These are phyloP conservation scores for Trametes villosa DNA, from an alignment of 768 basidiomycete species.

Conservation along the genomic window DNA sequence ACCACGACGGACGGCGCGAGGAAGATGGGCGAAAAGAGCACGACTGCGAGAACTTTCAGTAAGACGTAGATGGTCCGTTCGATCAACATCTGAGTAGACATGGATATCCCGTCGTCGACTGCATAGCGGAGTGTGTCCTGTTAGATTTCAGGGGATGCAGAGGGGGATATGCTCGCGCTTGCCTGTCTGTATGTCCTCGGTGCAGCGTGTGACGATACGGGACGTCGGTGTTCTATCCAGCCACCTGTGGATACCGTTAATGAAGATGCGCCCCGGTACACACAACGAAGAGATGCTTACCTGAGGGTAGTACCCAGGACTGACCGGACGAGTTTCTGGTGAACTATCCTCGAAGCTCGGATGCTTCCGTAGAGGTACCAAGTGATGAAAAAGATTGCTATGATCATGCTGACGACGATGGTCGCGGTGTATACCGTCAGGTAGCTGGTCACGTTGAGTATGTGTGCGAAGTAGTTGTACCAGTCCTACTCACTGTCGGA, in stretches of 20 bases:
- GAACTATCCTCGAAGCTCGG: slow-evolving; percentile 59
- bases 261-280: slow-evolving; percentile 46
- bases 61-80: slow-evolving; percentile 41
- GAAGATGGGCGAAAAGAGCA: slow-evolving; percentile 45
- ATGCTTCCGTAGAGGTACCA: slow-evolving; percentile 50
- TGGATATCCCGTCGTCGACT: slow-evolving; percentile 40
- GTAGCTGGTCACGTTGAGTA: slow-evolving; percentile 44
- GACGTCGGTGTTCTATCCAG: slow-evolving; percentile 52
- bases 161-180: neutral
- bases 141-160: no score
- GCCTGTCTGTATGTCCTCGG: slow-evolving; percentile 23
- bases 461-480: neutral
- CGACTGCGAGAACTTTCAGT: slow-evolving; percentile 42
- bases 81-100: slow-evolving; percentile 35
- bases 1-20: slow-evolving; percentile 42
- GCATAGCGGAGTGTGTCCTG: neutral
- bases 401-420: slow-evolving; percentile 30
- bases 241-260: slow-evolving; percentile 48
- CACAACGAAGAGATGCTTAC: slow-evolving; percentile 38
- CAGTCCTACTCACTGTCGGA: slow-evolving; percentile 22
- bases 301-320: slow-evolving; percentile 52
- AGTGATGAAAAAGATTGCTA: slow-evolving; percentile 20
- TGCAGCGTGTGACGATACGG: slow-evolving; percentile 45
- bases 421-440: slow-evolving; percentile 46
- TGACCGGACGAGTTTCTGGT: slow-evolving; percentile 53